A percentile compares a stretch with the other conserved stretches of the same genome.
Conservation (phyloP, 306 rosid species). For the Quillaja saponaria region DNA sequence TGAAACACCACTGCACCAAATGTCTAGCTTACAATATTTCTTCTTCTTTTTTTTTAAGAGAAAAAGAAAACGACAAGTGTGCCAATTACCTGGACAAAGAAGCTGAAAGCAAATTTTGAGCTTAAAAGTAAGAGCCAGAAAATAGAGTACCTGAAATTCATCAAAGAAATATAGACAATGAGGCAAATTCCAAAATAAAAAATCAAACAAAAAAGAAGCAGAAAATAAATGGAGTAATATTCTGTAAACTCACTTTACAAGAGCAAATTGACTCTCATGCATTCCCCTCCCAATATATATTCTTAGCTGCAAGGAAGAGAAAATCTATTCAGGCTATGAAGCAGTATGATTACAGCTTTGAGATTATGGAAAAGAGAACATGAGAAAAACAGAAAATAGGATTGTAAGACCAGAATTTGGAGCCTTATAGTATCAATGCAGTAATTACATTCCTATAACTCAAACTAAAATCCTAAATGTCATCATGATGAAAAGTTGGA, state of each 20-base stretch:
- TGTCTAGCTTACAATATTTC: no score
- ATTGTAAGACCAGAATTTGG: no score
- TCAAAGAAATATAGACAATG: constrained; percentile 25
- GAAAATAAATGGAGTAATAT: constrained; percentile 18
- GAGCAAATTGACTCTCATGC: constrained; percentile 95
- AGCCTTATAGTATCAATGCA: no score
- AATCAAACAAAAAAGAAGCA: constrained; percentile 18
- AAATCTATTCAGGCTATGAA: constrained; percentile 29
- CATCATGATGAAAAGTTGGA: no score
- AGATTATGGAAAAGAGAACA: constrained; percentile 13
- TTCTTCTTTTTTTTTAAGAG: no score
- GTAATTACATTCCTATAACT: no score
- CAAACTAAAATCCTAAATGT: no score
- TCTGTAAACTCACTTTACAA: constrained; percentile 70
- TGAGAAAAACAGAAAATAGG: not conserved
- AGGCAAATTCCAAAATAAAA: constrained; percentile 26
- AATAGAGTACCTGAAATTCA: constrained; percentile 76
- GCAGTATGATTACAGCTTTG: constrained; percentile 7
- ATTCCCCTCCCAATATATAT: constrained; percentile 91
- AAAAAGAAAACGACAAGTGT: constrained; percentile 2
- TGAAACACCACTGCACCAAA: constrained; percentile 26
- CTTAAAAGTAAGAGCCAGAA: constrained; percentile 88
- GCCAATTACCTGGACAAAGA: constrained; percentile 67
- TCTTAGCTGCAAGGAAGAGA: constrained; percentile 72
- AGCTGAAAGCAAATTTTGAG: constrained; percentile 78